Evolutionary conservation across 2,329 filamentous ascomycete genomes (phyloP).

Genomic region (Aureobasidium melanogenum): DNA sequence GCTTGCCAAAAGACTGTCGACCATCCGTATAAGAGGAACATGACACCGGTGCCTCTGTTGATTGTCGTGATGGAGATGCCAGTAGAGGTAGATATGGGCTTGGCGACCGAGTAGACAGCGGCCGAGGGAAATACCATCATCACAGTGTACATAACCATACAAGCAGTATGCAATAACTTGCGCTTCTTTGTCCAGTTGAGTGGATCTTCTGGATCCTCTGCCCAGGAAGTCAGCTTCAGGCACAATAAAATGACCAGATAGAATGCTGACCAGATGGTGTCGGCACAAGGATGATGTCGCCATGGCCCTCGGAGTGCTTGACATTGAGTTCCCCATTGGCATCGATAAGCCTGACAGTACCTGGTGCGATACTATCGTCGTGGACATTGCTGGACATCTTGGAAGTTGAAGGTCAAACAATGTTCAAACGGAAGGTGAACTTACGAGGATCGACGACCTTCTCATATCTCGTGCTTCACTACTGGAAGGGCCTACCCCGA

Average conservation of each 20-base stretch:
- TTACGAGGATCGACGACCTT: neutral
- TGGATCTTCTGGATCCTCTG: constrained; percentile 19
- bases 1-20: constrained; percentile 40
- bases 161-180: constrained; percentile 15
- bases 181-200: constrained; percentile 18
- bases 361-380: constrained; percentile 20
- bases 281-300: constrained; percentile 34
- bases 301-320: constrained; percentile 27
- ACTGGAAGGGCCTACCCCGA: neutral
- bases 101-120: constrained; percentile 15
- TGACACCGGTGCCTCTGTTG: constrained; percentile 23
- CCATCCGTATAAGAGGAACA: constrained; percentile 37
- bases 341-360: constrained; percentile 36
- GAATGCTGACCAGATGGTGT: constrained; percentile 27
- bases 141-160: constrained; percentile 23
- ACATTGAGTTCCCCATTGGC: constrained; percentile 28
- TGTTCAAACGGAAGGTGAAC: neutral
- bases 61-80: constrained; percentile 17
- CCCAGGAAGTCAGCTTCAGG: neutral
- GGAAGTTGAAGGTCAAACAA: neutral
- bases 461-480: neutral
- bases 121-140: constrained; percentile 26
- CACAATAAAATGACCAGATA: neutral
- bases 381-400: neutral
- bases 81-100: constrained; percentile 21